Conservation (phyloP, 169 alveolate genomes). For the Eimeria maxima region DNA sequence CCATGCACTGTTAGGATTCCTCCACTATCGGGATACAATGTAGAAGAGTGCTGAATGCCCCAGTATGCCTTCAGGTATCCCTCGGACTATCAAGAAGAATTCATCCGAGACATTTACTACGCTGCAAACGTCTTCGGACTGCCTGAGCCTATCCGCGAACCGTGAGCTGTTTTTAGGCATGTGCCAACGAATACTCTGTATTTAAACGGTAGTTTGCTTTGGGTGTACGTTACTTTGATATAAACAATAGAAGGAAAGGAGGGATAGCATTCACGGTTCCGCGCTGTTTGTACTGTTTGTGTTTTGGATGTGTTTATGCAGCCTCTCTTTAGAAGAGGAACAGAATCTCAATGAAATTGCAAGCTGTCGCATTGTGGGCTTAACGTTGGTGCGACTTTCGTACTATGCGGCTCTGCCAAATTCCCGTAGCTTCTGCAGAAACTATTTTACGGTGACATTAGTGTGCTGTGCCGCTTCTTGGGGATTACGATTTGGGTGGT, state of each 20-base stretch:
- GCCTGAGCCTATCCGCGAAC: slow-evolving; percentile 74
- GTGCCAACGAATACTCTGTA: background rate
- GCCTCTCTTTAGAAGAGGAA: slow-evolving; percentile 87
- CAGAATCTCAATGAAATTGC: slow-evolving; percentile 87
- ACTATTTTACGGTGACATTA: background rate
- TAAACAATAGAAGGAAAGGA: background rate
- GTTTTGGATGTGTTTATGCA: slow-evolving; percentile 36
- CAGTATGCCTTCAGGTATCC: slow-evolving; percentile 90
- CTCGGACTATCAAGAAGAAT: slow-evolving; percentile 93
- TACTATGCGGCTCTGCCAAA: background rate
- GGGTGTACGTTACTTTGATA: no score
- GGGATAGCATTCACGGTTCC: background rate
- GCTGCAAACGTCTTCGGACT: slow-evolving; percentile 96
- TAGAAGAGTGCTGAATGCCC: no score
- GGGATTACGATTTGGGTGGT: background rate
- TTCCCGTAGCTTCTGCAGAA: background rate
- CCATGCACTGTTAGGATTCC: background rate
- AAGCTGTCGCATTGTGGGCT: slow-evolving; percentile 89
- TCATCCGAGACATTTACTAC: slow-evolving; percentile 95
- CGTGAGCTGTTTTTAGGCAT: slow-evolving; percentile 42
- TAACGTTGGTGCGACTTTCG: slow-evolving; percentile 83
- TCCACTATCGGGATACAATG: no score
- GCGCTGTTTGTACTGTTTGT: background rate
- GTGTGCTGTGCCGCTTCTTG: background rate
- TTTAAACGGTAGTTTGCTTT: background rate